Base-by-base conservation (phyloP, 345 rosid species). In the Raphanus sativus region DNA sequence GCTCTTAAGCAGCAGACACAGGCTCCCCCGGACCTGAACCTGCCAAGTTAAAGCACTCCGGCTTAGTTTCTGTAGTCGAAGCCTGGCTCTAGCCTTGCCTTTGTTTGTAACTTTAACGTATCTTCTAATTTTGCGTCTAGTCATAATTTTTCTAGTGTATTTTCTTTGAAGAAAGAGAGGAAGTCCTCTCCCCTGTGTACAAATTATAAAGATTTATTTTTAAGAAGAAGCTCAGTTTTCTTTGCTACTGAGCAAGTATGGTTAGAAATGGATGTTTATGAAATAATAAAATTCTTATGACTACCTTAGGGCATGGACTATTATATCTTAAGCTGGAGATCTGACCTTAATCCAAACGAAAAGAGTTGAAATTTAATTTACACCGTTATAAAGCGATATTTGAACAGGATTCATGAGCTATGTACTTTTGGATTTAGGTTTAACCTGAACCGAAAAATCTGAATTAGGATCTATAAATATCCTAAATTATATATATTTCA, bases 71-170 rank as follows among this genome's bases (percentile, higher is more conserved):
- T 28, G 24, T 68, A 61, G 59, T 38, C 34, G 38, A 34, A 63
- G 13, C 17, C 67, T 40, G 65, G 71, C 70, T 56, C 54, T 65
- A 69, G 65, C 21, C 30, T 61, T 68, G 56, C 34, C 55, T 68
- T 76, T 61, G 21, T 50, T 52, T 26, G 30, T 77, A 52, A 62
- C 70, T 69, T 12, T 16, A 69, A 21, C 21, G 4, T 34, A 21
- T 13, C 32, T 70, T 77, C 62, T 71, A n/a, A 5, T 77, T 77
- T 76, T 76, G 69, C 63, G 32, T 26, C 56, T 77, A 36, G 70
- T 29, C 5, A 16, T 70, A 6, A 6, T 60, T 59, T 48, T 48
- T 48, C 17, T n/a, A 4, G 52, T 45, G 16, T 45, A 48, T 48
- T 5, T n/a, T 48, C 55, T 48, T 48, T n/a, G 0, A 48, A 48